Evolutionary conservation across 441 rosid genomes (phyloP).

Genomic region (Bocquillonia castaneifolia): DNA sequence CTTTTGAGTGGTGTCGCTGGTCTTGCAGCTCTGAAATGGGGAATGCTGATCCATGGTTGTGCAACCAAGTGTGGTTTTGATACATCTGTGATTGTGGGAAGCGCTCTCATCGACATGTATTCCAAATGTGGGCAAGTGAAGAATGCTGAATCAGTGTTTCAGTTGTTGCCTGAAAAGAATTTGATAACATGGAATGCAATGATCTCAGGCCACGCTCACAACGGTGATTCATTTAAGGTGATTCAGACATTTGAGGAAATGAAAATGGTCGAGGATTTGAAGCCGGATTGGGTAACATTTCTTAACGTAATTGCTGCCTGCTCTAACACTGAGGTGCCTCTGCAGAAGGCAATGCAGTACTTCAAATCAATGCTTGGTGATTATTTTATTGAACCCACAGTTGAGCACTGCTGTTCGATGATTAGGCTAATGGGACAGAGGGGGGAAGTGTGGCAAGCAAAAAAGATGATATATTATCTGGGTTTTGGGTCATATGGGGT

Average conservation of each 20-base stretch:
- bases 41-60: conserved; percentile 55
- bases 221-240: conserved; percentile 48
- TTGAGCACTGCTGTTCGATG: conserved; percentile 75
- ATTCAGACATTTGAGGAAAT: conserved; percentile 50
- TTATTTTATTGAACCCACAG: conserved; percentile 57
- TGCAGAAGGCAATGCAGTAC: conserved; percentile 45
- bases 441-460: conserved; percentile 54
- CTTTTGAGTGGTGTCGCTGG: conserved; percentile 58
- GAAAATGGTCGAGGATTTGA: conserved; percentile 29
- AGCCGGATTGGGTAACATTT: conserved; percentile 64
- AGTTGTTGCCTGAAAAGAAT: conserved; percentile 49
- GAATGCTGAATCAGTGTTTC: conserved; percentile 50
- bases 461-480: conserved; percentile 51
- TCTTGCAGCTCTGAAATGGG: conserved; percentile 60
- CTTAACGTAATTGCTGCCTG: conserved; percentile 69
- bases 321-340: conserved; percentile 54
- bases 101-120: conserved; percentile 81
- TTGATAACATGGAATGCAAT: conserved; percentile 69
- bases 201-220: conserved; percentile 71
- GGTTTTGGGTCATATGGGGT: conserved; percentile 48
- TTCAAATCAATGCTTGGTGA: conserved; percentile 59
- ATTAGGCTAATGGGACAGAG: conserved; percentile 72
- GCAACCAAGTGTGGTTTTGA: conserved; percentile 41
- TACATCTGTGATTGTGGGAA: conserved; percentile 55
- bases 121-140: conserved; percentile 76